Evolutionary conservation across 225 moss, liverwort and hornwort genomes (phyloP).

Genomic region (Pleurozium schreberi): DNA sequence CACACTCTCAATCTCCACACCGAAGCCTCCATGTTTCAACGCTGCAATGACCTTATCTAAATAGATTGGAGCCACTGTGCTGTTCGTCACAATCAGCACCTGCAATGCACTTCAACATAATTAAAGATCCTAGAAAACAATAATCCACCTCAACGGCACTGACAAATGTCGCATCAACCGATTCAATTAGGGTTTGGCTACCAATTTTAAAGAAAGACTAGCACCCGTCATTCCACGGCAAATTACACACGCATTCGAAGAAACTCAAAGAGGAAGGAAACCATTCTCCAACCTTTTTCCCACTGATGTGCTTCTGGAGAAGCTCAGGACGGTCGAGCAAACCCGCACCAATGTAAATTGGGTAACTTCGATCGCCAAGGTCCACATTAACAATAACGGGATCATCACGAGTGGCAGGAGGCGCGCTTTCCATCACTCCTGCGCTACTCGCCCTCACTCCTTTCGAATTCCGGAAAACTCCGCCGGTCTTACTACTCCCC

Average conservation of each 20-base stretch:
- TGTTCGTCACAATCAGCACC: slow-evolving; percentile 87
- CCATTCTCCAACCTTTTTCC: slow-evolving; percentile 45
- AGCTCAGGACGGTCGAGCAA: slow-evolving; percentile 66
- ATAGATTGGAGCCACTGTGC: slow-evolving; percentile 78
- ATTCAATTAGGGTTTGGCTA: neutral
- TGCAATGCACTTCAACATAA: slow-evolving; percentile 4
- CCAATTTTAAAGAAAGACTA: neutral
- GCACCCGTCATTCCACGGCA: neutral
- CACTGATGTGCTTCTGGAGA: slow-evolving; percentile 81
- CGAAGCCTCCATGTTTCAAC: slow-evolving; percentile 67
- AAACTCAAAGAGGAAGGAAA: neutral
- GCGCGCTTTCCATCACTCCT: slow-evolving; percentile 45
- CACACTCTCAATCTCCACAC: slow-evolving; percentile 70
- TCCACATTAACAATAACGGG: slow-evolving; percentile 69
- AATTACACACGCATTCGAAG: neutral
- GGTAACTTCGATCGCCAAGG: slow-evolving; percentile 93
- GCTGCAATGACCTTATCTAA: slow-evolving; percentile 46
- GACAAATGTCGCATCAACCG: neutral
- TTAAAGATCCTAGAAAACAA: neutral
- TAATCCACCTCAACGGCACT: neutral
- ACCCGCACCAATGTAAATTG: slow-evolving; percentile 86
- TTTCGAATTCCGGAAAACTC: neutral
- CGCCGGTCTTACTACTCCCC: neutral
- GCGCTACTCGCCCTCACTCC: slow-evolving; percentile 32
- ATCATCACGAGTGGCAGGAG: slow-evolving; percentile 22